These are phyloP conservation scores for Vitis hybrid DNA, from an alignment of 177 flowering plant species.

Conservation along the genomic window DNA sequence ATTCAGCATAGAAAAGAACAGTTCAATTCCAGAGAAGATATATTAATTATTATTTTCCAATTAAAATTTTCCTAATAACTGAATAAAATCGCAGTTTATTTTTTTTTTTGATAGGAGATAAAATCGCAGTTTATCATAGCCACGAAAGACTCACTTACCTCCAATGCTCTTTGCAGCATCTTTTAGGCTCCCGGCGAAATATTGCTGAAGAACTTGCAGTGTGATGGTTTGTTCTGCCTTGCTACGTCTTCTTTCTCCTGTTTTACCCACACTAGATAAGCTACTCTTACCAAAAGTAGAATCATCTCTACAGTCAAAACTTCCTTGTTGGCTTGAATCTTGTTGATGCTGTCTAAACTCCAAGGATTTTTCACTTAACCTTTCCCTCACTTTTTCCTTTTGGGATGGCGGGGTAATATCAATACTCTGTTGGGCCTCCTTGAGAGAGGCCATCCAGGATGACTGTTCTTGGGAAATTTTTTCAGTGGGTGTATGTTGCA, in stretches of 20 bases:
- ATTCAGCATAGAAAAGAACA: not conserved
- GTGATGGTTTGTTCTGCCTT: conserved; percentile 77
- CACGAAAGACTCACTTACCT: conserved; percentile 43
- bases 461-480: conserved; percentile 31
- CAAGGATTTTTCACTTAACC: conserved; percentile 17
- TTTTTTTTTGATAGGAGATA: too few relatives aligned
- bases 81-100: too few relatives aligned
- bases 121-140: too few relatives aligned
- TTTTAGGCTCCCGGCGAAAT: conserved; percentile 88
- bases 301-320: conserved; percentile 27
- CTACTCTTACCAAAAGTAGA: conserved; percentile 39
- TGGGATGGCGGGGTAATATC: conserved; percentile 19
- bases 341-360: conserved; percentile 24
- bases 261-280: conserved; percentile 31
- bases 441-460: conserved; percentile 19
- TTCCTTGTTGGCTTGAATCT: conserved; percentile 29
- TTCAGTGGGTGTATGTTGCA: conserved; percentile 16
- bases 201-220: conserved; percentile 75
- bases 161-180: conserved; percentile 95
- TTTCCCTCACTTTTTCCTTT: conserved; percentile 24
- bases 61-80: too few relatives aligned
- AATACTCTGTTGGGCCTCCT: conserved; percentile 26
- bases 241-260: conserved; percentile 48
- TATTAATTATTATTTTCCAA: too few relatives aligned
- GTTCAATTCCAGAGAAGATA: too few relatives aligned